Evolutionary conservation across 2,329 filamentous ascomycete genomes (phyloP).

Genomic region (Ophioceras dolichostomum): DNA sequence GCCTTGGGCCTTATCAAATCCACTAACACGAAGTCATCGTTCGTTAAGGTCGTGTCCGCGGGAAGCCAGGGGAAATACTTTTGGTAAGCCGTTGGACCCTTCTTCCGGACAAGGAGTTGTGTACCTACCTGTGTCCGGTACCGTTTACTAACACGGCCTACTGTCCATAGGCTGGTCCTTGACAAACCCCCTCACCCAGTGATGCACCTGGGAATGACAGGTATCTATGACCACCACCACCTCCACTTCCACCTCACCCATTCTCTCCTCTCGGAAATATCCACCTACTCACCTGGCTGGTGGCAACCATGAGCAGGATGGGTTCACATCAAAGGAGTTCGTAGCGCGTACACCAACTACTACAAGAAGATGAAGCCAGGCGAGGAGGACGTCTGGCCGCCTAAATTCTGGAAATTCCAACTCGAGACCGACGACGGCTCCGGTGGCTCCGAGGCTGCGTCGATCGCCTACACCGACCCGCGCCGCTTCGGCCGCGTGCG

Average conservation of each 20-base stretch:
- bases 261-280: too few relatives aligned
- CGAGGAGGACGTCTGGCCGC: conserved; percentile 63
- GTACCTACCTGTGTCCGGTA: too few relatives aligned
- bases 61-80: conserved; percentile 96
- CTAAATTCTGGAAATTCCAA: conserved; percentile 79
- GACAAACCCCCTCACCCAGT: conserved; percentile 74
- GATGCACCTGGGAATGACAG: conserved; percentile 74
- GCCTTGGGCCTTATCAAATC: background rate
- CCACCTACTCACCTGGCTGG: too few relatives aligned
- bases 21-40: background rate
- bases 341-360: conserved; percentile 69
- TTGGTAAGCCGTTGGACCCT: too few relatives aligned
- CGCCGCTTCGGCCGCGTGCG: conserved; percentile 69
- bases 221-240: too few relatives aligned
- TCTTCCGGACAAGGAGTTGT: too few relatives aligned
- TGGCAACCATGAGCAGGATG: conserved; percentile 42
- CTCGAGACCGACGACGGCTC: conserved; percentile 54
- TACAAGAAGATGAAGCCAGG: conserved; percentile 59
- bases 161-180: conserved; percentile 37
- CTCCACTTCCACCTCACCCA: too few relatives aligned
- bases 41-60: conserved; percentile 41
- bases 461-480: conserved; percentile 74
- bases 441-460: conserved; percentile 34
- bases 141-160: too few relatives aligned
- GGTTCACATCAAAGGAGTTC: conserved; percentile 74